Evolutionary conservation across 495 filamentous ascomycete species (phyloP).

Genomic region (Recurvomyces mirabilis): DNA sequence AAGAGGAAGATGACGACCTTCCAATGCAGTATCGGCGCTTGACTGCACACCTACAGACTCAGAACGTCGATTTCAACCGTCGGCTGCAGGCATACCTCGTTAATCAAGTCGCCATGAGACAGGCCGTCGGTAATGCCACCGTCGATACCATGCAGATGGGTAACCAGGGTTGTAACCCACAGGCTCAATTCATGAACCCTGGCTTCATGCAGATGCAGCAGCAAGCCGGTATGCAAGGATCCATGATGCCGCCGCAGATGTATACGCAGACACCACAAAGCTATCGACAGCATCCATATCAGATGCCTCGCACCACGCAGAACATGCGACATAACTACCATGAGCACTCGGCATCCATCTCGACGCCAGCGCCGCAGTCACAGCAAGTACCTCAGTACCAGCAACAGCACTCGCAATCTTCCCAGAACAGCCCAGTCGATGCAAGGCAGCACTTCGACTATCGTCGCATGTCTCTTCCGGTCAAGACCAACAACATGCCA

Average conservation of each 20-base stretch:
- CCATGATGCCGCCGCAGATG: constrained; percentile 34
- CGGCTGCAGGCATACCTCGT: constrained; percentile 48
- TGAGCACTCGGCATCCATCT: constrained; percentile 31
- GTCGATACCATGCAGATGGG: constrained; percentile 14
- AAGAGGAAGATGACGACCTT: constrained; percentile 75
- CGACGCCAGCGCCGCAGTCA: too few species aligned
- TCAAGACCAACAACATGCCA: constrained; percentile 17
- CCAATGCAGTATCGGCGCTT: constrained; percentile 40
- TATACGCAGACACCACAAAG: constrained; percentile 27
- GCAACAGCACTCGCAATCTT: constrained; percentile 7
- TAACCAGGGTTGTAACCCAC: constrained; percentile 29
- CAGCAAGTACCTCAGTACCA: constrained; percentile 23
- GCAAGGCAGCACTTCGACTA: constrained; percentile 14
- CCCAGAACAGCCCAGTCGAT: constrained; percentile 22
- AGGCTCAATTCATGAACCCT: constrained; percentile 30
- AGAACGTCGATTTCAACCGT: constrained; percentile 44
- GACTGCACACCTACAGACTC: constrained; percentile 43
- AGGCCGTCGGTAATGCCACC: constrained; percentile 35
- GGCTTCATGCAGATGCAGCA: constrained; percentile 17
- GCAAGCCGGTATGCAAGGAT: constrained; percentile 7
- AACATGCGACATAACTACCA: constrained; percentile 23
- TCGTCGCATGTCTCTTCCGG: constrained; percentile 32
- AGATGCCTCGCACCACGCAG: constrained; percentile 18
- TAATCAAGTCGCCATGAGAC: constrained; percentile 48
- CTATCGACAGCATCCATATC: constrained; percentile 28